Percentiles rank a stretch among this genome's conserved stretches.
phyloP scores from a whole-genome alignment of 805 yeast species.

The Myxozyma neotropica region DNA sequence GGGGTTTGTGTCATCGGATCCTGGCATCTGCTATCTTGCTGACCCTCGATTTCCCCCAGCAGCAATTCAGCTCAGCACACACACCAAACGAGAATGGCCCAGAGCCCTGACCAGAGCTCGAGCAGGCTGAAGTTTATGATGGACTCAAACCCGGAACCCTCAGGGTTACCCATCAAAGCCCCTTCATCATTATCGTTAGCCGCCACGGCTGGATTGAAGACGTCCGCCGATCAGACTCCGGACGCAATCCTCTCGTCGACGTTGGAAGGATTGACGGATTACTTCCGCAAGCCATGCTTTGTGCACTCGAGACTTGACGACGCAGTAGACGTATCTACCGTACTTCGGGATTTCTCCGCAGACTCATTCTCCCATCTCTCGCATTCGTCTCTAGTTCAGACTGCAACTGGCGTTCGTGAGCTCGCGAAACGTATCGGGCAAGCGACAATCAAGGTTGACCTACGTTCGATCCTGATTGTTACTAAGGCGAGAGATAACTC shows the following conservation, averaged over 20 bases:
- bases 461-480: constrained; percentile 72
- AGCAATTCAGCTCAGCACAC: too few relatives aligned
- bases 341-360: constrained; percentile 20
- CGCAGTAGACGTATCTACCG: constrained; percentile 29
- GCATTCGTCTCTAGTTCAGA: constrained; percentile 35
- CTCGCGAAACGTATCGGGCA: constrained; percentile 39
- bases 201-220: too few relatives aligned
- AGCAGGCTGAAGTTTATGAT: too few relatives aligned
- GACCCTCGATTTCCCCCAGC: too few relatives aligned
- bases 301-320: constrained; percentile 31
- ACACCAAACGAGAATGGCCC: not conserved
- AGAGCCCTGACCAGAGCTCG: not conserved
- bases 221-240: constrained; percentile 1
- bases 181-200: too few relatives aligned
- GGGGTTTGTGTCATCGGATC: too few relatives aligned
- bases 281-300: constrained; percentile 29
- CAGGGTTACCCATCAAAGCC: too few relatives aligned
- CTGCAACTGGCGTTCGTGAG: constrained; percentile 40
- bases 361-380: constrained; percentile 23
- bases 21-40: too few relatives aligned
- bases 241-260: constrained; percentile 4
- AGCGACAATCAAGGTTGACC: constrained; percentile 57
- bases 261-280: constrained; percentile 18
- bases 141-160: too few relatives aligned
- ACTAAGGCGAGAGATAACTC: constrained; percentile 90